phyloP scores from a whole-genome alignment of 106 monocot genomes.

The Phalaenopsis aphrodite region DNA sequence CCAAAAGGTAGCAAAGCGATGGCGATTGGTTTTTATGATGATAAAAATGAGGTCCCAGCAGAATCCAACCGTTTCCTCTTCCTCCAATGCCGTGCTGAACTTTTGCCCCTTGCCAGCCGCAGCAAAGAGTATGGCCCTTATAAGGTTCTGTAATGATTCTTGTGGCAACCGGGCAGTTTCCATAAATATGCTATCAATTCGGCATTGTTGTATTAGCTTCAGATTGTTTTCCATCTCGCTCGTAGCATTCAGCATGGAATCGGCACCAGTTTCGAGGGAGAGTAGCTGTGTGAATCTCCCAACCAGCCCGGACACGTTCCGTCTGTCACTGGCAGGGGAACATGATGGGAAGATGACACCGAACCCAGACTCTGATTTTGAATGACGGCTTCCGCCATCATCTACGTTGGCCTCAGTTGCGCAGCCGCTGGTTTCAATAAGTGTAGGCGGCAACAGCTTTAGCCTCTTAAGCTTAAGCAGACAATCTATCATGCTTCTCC shows the following conservation, averaged over 20 bases:
- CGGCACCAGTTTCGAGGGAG: constrained; percentile 42
- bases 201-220: constrained; percentile 85
- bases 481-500: constrained; percentile 79
- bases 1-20: constrained; percentile 62
- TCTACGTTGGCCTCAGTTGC: neutral
- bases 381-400: neutral
- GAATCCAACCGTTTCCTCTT: constrained; percentile 77
- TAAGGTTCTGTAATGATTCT: constrained; percentile 58
- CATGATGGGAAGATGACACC: constrained; percentile 45
- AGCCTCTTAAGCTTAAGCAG: constrained; percentile 80
- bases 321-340: constrained; percentile 17
- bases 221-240: constrained; percentile 76
- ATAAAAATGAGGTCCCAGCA: constrained; percentile 76
- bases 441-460: constrained; percentile 52
- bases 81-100: constrained; percentile 79
- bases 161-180: constrained; percentile 51
- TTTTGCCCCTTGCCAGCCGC: constrained; percentile 86
- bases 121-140: constrained; percentile 61
- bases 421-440: constrained; percentile 13
- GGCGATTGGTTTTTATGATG: constrained; percentile 38
- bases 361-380: constrained; percentile 35
- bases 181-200: constrained; percentile 61
- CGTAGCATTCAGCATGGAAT: constrained; percentile 51
- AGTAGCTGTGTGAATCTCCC: constrained; percentile 62
- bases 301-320: constrained; percentile 32